Evolutionary conservation across 768 basidiomycete genomes (phyloP), one percentile per base, ranked within the genome.

Genomic region (Termitomyces sp.): DNA sequence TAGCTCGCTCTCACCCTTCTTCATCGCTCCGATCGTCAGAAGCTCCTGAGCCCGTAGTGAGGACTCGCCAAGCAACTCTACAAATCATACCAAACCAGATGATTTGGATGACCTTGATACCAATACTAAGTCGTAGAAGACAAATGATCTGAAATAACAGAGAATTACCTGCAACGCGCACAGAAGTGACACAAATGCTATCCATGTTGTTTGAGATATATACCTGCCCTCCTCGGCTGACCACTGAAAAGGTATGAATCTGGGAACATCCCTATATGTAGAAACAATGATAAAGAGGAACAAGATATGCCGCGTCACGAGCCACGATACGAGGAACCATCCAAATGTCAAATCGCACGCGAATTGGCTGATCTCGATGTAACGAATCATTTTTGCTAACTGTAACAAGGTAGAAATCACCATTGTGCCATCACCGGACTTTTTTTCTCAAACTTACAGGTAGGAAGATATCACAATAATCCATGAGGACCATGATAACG

Each of bases 381-480:
- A 99, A 54, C 87, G 86, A 59, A 90, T 70, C 90, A 98, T 96
- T 70, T 99, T 99, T 10, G 93, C 96, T 59, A 90, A 68, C 93
- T 96, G 57, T 37, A 58, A 14, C 8, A 54, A 56, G 38, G 61
- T 45, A 60, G 21, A 44, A 47, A 42, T 56, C 50, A 46, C 40
- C 30, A 51, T 14, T n/a, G 24, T 8, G 24, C 24, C 15, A 17
- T 19, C 22, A 51, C 54, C n/a, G 15, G 51, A 45, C n/a, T n/a
- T 38, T 35, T 42, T 12, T 5, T 37, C 5, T 15, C 22, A 40
- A 9, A 81, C 91, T 65, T 66, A 95, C 94, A 2, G 95, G 90
- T 10, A 99, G 71, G 66, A 92, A 83, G 51, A 98, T 90, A 72
- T 99, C 97, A 66, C 88, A 90, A 66, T 83, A 85, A 67, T 99